A percentile compares a stretch with the other conserved stretches of the same genome.
Evolutionary conservation across 176 grass and related monocot species (phyloP).

Genomic region (Alopecurus myosuroides): DNA sequence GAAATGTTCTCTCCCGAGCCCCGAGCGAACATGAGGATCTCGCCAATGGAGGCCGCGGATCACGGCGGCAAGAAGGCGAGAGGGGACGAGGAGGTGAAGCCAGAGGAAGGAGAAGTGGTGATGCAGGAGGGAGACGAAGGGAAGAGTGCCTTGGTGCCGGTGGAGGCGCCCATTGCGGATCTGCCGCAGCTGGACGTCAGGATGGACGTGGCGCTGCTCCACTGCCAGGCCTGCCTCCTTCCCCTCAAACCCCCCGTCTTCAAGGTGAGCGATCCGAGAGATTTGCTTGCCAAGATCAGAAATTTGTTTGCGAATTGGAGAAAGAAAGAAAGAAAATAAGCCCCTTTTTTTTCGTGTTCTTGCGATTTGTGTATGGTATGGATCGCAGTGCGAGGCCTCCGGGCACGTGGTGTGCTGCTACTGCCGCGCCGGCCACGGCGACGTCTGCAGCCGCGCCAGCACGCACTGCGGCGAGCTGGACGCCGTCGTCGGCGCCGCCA

Average conservation of each 20-base stretch:
- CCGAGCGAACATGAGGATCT: neutral
- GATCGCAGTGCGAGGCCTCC: neutral
- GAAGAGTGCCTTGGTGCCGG: neutral
- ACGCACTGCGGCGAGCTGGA: neutral
- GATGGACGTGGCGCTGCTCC: neutral
- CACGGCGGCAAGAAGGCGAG: conserved; percentile 3
- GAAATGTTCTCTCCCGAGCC: neutral
- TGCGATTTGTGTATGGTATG: neutral
- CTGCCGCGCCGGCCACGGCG: neutral
- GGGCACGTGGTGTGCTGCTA: conserved; percentile 1
- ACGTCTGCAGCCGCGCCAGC: neutral
- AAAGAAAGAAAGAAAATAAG: neutral
- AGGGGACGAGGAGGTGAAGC: neutral
- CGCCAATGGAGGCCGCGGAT: neutral
- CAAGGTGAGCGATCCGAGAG: conserved; percentile 1
- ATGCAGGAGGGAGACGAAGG: neutral
- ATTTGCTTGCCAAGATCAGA: neutral
- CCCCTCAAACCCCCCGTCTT: conserved; percentile 16
- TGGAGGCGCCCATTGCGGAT: neutral
- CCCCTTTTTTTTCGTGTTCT: neutral
- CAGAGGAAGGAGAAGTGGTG: neutral
- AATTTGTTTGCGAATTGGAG: neutral
- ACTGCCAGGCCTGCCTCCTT: conserved; percentile 9
- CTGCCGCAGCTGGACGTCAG: neutral
- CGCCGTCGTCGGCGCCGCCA: neutral